Percentiles rank a stretch among this genome's conserved stretches.
These are phyloP conservation scores for Xanthoconium stramineum DNA, from an alignment of 768 basidiomycete species.

Conservation along the genomic window DNA sequence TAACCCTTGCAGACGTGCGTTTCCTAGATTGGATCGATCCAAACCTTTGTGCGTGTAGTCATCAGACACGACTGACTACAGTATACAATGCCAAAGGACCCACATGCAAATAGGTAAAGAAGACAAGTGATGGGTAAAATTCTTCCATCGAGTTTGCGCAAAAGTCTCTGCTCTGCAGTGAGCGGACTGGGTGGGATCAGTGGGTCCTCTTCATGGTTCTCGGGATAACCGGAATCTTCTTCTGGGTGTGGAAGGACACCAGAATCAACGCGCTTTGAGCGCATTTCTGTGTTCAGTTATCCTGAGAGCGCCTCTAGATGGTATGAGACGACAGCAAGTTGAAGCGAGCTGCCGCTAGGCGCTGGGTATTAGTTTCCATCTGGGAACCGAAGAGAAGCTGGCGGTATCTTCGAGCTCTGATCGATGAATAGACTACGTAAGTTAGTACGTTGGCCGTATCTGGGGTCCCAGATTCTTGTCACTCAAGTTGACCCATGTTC, in stretches of 20 bases:
- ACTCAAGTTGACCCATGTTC: too few species aligned
- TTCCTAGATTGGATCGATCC: conserved; percentile 79
- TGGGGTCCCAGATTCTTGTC: too few species aligned
- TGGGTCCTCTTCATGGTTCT: conserved; percentile 14
- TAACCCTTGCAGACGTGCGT: conserved; percentile 72
- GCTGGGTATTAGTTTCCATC: too few species aligned
- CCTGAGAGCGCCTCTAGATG: background rate
- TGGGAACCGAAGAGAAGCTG: too few species aligned
- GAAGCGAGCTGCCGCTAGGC: too few species aligned
- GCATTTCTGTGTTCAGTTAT: conserved; percentile 9
- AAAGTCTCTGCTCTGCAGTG: conserved; percentile 48
- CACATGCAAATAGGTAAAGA: conserved; percentile 74
- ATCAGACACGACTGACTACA: background rate
- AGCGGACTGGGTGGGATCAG: conserved; percentile 17
- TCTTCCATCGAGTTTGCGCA: conserved; percentile 62
- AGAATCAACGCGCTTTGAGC: conserved; percentile 13
- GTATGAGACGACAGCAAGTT: background rate
- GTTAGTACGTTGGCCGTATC: too few species aligned
- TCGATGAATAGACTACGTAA: too few species aligned
- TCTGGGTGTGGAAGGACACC: conserved; percentile 4
- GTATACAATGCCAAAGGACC: conserved; percentile 25
- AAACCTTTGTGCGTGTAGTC: conserved; percentile 36
- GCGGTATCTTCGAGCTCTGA: too few species aligned
- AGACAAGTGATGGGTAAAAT: conserved; percentile 71
- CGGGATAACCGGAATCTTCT: background rate